Base-by-base conservation (phyloP, 75 land plant species). In the Adiantum capillusveneris region DNA sequence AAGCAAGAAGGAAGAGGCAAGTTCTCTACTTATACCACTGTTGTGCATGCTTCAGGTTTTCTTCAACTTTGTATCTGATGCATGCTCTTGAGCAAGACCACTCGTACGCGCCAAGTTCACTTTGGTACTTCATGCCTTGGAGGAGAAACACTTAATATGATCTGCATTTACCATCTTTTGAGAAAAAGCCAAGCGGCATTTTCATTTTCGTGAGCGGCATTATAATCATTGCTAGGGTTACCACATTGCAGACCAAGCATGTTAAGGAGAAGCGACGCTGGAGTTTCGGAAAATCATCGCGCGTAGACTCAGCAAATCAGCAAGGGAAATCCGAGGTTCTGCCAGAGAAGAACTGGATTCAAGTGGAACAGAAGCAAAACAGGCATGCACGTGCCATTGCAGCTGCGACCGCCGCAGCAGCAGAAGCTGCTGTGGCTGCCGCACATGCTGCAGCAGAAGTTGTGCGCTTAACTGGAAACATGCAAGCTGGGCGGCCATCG, bases 341-440 rank as follows among this genome's bases (percentile, higher is more conserved):
- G 18, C 16, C 19, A 26, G 74, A 62, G 11, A 68, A 31, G 43
- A 51, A 78, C 11, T 52, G 75, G 51, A 74, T 43, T 63, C 77
- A 77, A 44, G 87, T 67, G 20, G 76, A 58, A 51, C 67, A 79
- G 31, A 74, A 72, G 62, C 76, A 73, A 70, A 79, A 61, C 66
- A 81, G 70, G 67, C 85, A 78, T 71, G 88, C 85, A 41, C 28
- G 81, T 59, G 78, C 73, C 43, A 85, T 82, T 46, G 88, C 88
- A 13, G 62, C 67, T 31, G 88, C 85, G 6, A 78, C 88, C 21
- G 85, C 88, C 24, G 85, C 82, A 0, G 88, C 88, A 14, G 88
- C 88, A 39, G 88, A 85, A 63, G 85, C 82, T 57, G 88, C 88
- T 3, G 79, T 85, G 12, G 81, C 82, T 12, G 88, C 88, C 53